Base-by-base conservation (phyloP, 129 eudicot genomes). In the Flaveria trinervia region DNA sequence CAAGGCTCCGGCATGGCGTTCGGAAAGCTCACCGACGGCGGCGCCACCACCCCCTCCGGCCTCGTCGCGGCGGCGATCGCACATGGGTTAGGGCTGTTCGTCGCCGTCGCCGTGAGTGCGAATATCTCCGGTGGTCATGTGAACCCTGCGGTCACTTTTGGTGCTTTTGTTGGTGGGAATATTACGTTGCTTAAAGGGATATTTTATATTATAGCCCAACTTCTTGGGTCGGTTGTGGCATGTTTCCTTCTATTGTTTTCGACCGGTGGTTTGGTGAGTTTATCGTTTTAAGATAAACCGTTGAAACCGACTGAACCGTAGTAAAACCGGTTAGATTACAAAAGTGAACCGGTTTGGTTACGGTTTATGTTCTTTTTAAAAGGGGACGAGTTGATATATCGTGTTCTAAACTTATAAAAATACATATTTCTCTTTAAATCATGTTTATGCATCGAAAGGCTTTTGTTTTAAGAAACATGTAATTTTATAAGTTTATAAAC, bases 41-140 rank as follows among this genome's bases (percentile, higher is more conserved):
- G 59, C 25, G 52, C 85, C 0, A 73, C 48, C 26, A 18, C 68
- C 7, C 92, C 92, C 0, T 33, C 83, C 5, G 92, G 92, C 3
- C 77, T 87, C 2, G 80, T 87, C 2, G 77, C 86, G 22, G 87
- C 92, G 18, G 83, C 92, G 1, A 17, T 87, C 20, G 88, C 92
- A 0, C 92, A 87, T 68, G 92, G 70, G 25, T 77, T 87, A 10
- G 92, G 83, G 2, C 7, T 87, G 73, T 87, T 87, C 33, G 92
- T 87, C 14, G 92, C 88, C 7, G 92, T 87, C 1, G 72, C 88
- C 0, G 77, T 85, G 9, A 84, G 55, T 1, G 89, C 89, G 11
- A 87, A 87, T 67, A 74, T 84, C 68, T 87, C 92, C 70, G 92
- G 92, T 22, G 92, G 92, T 33, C 92, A 87, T 30, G 88, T 87